Percentiles rank a stretch among this genome's conserved stretches.
These are phyloP conservation scores for Suhomyces wounanorum DNA, from an alignment of 1,139 yeast species.

Conservation along the genomic window DNA sequence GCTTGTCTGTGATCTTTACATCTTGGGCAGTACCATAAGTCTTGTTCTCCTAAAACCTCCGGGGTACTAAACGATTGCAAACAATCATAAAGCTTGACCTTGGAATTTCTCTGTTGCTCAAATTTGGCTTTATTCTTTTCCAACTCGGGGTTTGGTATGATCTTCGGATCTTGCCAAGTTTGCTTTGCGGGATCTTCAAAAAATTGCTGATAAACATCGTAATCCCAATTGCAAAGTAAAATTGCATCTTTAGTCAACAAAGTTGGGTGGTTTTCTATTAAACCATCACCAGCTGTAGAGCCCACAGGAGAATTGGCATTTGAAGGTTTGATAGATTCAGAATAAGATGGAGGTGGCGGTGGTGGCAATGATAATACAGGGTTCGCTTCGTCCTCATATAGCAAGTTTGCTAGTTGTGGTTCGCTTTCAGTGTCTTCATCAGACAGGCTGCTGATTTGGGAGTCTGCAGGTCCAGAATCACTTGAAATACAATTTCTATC, in stretches of 20 bases:
- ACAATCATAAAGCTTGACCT: constrained; percentile 72
- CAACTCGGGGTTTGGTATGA: constrained; percentile 54
- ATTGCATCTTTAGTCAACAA: constrained; percentile 44
- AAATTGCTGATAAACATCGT: constrained; percentile 46
- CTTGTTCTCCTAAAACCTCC: constrained; percentile 85
- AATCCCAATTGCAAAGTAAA: constrained; percentile 74
- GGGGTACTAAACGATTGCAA: constrained; percentile 73
- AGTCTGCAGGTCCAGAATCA: constrained; percentile 2
- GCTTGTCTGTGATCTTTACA: constrained; percentile 92
- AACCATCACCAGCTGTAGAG: constrained; percentile 4
- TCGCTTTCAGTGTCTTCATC: constrained; percentile 26
- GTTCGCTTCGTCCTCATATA: constrained; percentile 28
- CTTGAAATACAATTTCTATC: constrained; percentile 1
- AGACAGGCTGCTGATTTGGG: constrained; percentile 15
- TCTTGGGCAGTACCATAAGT: constrained; percentile 90
- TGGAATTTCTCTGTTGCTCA: constrained; percentile 45
- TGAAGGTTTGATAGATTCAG: constrained; percentile 26
- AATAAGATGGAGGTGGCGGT: constrained; percentile 20
- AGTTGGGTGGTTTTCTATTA: constrained; percentile 22
- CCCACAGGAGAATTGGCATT: constrained; percentile 27
- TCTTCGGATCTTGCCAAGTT: constrained; percentile 56
- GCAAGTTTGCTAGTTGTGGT: constrained; percentile 22
- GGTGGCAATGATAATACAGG: constrained; percentile 19
- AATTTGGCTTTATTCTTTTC: constrained; percentile 46
- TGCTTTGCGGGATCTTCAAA: constrained; percentile 50